A percentile compares a stretch with the other conserved stretches of the same genome.
These are phyloP conservation scores for Quercus bicolor DNA, from an alignment of 306 rosid species.

Conservation along the genomic window DNA sequence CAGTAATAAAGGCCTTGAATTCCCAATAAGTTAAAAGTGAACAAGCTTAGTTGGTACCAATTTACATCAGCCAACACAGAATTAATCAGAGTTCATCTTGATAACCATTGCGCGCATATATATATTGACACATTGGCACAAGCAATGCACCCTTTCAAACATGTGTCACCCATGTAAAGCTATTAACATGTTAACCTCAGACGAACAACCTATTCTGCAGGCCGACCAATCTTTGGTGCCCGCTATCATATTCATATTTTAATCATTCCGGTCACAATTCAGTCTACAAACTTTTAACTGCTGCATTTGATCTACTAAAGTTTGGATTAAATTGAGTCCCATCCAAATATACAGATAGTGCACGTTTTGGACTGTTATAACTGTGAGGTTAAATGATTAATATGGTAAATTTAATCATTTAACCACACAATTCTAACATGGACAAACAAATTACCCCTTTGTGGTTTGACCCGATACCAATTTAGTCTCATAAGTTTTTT, in stretches of 20 bases:
- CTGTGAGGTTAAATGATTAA: too few species aligned
- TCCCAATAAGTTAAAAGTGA: background rate
- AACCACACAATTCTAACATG: too few species aligned
- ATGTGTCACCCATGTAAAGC: background rate
- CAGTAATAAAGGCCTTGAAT: background rate
- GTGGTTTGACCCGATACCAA: too few species aligned
- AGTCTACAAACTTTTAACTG: too few species aligned
- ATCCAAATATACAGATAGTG: too few species aligned
- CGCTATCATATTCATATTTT: background rate
- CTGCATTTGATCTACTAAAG: too few species aligned
- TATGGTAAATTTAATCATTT: too few species aligned
- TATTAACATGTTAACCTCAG: background rate
- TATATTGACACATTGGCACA: background rate
- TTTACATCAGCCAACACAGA: background rate
- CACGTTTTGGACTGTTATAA: too few species aligned
- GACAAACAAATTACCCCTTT: too few species aligned
- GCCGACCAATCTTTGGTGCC: background rate
- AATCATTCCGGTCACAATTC: background rate
- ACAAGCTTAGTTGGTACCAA: constrained; percentile 3
- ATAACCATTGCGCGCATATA: background rate
- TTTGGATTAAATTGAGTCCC: too few species aligned
- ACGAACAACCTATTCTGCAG: background rate
- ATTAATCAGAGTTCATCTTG: background rate
- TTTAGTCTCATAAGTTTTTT: too few species aligned
- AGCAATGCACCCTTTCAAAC: background rate